Percentiles rank a stretch among this genome's conserved stretches.
These are phyloP conservation scores for Nannochloris sp. DNA, from an alignment of 139 green algal genomes.

Conservation along the genomic window DNA sequence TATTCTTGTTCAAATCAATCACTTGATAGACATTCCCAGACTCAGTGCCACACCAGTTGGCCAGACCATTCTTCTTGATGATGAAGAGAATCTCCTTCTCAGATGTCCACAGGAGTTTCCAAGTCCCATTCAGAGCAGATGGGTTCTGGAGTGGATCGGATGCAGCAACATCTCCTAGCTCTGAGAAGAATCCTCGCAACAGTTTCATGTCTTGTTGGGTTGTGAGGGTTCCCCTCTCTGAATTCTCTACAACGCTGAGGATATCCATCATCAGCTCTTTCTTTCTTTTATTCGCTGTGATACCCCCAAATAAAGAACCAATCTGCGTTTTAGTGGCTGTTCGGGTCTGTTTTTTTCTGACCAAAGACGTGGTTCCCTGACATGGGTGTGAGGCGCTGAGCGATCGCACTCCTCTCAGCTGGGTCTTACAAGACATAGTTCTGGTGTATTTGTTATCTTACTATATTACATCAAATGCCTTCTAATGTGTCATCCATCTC, in stretches of 20 bases:
- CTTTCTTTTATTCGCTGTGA: neutral
- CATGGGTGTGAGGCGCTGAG: too few species aligned
- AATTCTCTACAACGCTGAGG: slow-evolving; percentile 9
- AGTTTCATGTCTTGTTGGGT: neutral
- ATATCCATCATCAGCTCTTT: neutral
- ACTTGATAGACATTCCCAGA: slow-evolving; percentile 75
- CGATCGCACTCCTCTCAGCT: too few species aligned
- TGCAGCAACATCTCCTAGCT: slow-evolving; percentile 18
- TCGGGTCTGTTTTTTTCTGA: too few species aligned
- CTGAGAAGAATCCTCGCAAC: slow-evolving; percentile 25
- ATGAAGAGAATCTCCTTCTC: slow-evolving; percentile 65
- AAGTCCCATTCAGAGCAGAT: slow-evolving; percentile 41
- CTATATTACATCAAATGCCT: slow-evolving; percentile 42
- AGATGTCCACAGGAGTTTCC: slow-evolving; percentile 78
- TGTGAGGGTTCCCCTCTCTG: slow-evolving; percentile 28
- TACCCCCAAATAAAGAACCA: neutral
- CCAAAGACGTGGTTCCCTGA: too few species aligned
- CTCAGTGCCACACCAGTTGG: slow-evolving; percentile 54
- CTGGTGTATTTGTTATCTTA: neutral
- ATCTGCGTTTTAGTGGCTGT: neutral
- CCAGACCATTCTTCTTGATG: slow-evolving; percentile 49
- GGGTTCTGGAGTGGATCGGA: slow-evolving; percentile 10
- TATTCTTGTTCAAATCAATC: slow-evolving; percentile 52
- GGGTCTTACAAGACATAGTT: too few species aligned
- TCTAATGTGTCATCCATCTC: slow-evolving; percentile 92